phyloP scores from a whole-genome alignment of 2,329 filamentous ascomycete species.

The Colletotrichum sidae region DNA sequence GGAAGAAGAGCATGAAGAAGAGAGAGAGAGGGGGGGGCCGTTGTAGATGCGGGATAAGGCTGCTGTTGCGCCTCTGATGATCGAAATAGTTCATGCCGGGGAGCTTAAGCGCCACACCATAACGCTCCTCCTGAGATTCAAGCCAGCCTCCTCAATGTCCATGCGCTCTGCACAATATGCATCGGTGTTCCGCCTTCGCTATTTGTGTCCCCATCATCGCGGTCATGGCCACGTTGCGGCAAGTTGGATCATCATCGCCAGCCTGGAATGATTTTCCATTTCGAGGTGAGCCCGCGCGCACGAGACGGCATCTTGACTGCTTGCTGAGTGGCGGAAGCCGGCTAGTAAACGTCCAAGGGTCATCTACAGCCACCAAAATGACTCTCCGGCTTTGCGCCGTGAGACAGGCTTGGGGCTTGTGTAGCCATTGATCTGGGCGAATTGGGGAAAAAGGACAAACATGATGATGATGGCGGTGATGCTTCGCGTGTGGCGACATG shows the following conservation, averaged over 20 bases:
- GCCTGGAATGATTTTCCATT: background rate
- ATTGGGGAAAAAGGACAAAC: background rate
- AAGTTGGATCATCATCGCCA: background rate
- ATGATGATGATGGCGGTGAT: slow-evolving; percentile 9
- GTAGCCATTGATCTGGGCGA: slow-evolving; percentile 1
- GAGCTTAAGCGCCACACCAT: slow-evolving; percentile 33
- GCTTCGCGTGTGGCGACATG: slow-evolving; percentile 18
- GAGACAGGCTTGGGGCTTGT: slow-evolving; percentile 21
- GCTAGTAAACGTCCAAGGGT: slow-evolving; percentile 12
- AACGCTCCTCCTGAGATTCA: slow-evolving; percentile 31
- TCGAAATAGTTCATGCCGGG: slow-evolving; percentile 31
- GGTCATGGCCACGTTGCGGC: background rate
- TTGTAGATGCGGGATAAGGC: background rate
- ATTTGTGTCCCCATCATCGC: slow-evolving; percentile 21
- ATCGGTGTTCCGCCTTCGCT: slow-evolving; percentile 34
- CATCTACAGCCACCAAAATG: slow-evolving; percentile 15
- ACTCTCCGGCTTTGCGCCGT: slow-evolving; percentile 24
- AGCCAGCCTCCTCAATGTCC: slow-evolving; percentile 26
- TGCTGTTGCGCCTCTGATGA: slow-evolving; percentile 15
- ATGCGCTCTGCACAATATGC: slow-evolving; percentile 32
- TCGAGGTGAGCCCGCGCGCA: too few relatives aligned
- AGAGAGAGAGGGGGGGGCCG: too few relatives aligned
- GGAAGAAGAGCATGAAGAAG: background rate
- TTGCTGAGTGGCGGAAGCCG: slow-evolving; percentile 7
- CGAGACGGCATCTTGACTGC: too few relatives aligned